A percentile compares a stretch with the other conserved stretches of the same genome.
Evolutionary conservation across 2,329 filamentous ascomycete species (phyloP).

Genomic region (Gliomastix tumulicola): DNA sequence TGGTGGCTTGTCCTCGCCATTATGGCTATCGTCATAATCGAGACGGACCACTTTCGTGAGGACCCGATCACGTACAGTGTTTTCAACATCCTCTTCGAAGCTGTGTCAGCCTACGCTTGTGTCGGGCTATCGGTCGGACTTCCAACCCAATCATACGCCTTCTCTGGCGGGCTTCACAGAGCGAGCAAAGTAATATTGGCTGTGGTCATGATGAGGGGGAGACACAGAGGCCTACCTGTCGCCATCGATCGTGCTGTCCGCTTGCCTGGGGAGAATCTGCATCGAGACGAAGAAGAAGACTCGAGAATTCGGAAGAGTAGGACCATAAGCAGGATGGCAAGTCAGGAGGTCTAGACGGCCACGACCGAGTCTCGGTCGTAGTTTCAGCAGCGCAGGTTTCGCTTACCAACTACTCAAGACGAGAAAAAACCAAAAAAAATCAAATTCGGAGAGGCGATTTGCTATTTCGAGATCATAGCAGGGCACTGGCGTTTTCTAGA

Average conservation of each 20-base stretch:
- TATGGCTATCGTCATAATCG: conserved; percentile 52
- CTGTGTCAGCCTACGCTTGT: conserved; percentile 51
- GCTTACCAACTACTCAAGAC: too few species aligned
- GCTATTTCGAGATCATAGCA: too few species aligned
- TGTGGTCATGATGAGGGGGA: conserved; percentile 48
- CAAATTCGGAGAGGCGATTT: too few species aligned
- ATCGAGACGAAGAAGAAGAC: conserved; percentile 21
- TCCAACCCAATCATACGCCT: conserved; percentile 44
- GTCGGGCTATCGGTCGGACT: conserved; percentile 55
- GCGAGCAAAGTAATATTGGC: conserved; percentile 52
- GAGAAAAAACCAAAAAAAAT: too few species aligned
- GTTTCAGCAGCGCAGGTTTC: too few species aligned
- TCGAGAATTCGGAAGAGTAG: conserved; percentile 16
- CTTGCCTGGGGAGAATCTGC: conserved; percentile 25
- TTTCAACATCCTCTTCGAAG: conserved; percentile 55
- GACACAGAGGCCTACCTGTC: conserved; percentile 50
- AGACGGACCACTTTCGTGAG: conserved; percentile 44
- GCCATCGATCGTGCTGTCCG: conserved; percentile 46
- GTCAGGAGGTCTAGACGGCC: too few species aligned
- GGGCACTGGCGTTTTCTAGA: too few species aligned
- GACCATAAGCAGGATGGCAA: conserved; percentile 15
- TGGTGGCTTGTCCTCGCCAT: conserved; percentile 59
- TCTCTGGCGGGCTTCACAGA: conserved; percentile 45
- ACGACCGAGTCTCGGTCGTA: too few species aligned
- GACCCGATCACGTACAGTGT: conserved; percentile 47